Base-by-base conservation (phyloP, 768 basidiomycete species). In the Suillus bovinus region DNA sequence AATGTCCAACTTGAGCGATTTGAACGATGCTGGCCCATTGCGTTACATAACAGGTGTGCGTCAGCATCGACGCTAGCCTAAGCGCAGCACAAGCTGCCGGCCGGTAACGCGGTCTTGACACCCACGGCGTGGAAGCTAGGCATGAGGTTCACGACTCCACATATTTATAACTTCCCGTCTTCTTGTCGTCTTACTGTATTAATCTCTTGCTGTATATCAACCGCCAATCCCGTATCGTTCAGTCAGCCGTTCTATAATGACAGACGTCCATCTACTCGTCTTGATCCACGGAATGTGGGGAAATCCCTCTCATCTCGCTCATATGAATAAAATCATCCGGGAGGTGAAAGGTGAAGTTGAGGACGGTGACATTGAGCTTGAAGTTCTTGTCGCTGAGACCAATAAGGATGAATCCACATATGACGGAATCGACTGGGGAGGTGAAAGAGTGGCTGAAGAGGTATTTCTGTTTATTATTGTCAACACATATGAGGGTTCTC, bases 341-440 rank as follows among this genome's bases (percentile, higher is more conserved):
- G 83, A 88, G 67, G 82, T 76, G 11, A 77, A 71, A 22, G 67
- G 71, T 9, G 76, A 76, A 13, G 72, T 77, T n/a, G 70, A 79
- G 61, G 38, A 27, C 11, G 39, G 17, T 38, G 38, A 13, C 6
- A 6, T 41, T 16, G 27, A 56, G 38, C 79, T 94, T 6, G 84
- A 85, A 39, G 79, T 91, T 31, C 73, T 92, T n/a, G 70, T 85
- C 0, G 83, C 91, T 3, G 77, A 90, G 67, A 83, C 87, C 3
- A 90, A 92, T 70, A 70, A 78, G 20, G 85, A 85, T 34, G 82
- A 86, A 33, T 82, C 81, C 11, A 92, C 90, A 1, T 93, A 93
- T 67, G 92, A 94, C 66, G 91, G 92, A 1, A 84, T 94, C 27
- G 92, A 94, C 70, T 90, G 90, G 85, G 88, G 91, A 62, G 89